These are phyloP conservation scores for Ceratobasidium sp. DNA, from an alignment of 1,284 basidiomycete species.

Conservation along the genomic window DNA sequence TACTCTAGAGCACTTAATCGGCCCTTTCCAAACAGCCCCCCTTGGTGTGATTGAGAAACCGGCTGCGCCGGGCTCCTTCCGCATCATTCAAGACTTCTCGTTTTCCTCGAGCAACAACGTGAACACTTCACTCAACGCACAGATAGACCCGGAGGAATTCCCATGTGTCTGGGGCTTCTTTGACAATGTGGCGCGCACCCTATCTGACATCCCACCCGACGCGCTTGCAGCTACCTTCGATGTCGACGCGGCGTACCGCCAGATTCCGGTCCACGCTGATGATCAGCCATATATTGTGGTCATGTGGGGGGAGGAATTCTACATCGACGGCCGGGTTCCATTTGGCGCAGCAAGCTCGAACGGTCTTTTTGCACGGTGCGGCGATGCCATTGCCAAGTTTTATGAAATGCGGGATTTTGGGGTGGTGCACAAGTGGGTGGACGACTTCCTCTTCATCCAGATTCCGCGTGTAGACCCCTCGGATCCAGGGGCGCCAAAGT, in stretches of 20 bases:
- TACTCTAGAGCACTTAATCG: slow-evolving; percentile 8
- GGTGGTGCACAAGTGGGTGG: slow-evolving; percentile 57
- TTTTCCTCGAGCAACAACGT: slow-evolving; percentile 46
- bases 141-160: slow-evolving; percentile 53
- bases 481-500: not conserved
- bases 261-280: slow-evolving; percentile 52
- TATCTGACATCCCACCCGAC: slow-evolving; percentile 53
- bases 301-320: slow-evolving; percentile 46
- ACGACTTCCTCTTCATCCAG: slow-evolving; percentile 57
- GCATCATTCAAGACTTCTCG: slow-evolving; percentile 59
- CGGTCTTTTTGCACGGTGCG: slow-evolving; percentile 53
- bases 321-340: slow-evolving; percentile 50
- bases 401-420: slow-evolving; percentile 51
- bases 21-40: slow-evolving; percentile 27
- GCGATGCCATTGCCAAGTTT: slow-evolving; percentile 52
- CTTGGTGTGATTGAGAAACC: slow-evolving; percentile 49
- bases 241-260: slow-evolving; percentile 53
- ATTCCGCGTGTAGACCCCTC: slow-evolving; percentile 43
- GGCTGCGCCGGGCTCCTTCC: slow-evolving; percentile 50
- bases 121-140: slow-evolving; percentile 54
- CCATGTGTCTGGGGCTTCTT: slow-evolving; percentile 60
- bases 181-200: slow-evolving; percentile 48
- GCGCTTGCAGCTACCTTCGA: slow-evolving; percentile 54
- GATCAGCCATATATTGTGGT: slow-evolving; percentile 56
- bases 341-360: slow-evolving; percentile 54